A percentile compares a stretch with the other conserved stretches of the same genome.
These are phyloP conservation scores for Mariannaea sp. DNA, from an alignment of 2,329 filamentous ascomycete species.

Conservation along the genomic window DNA sequence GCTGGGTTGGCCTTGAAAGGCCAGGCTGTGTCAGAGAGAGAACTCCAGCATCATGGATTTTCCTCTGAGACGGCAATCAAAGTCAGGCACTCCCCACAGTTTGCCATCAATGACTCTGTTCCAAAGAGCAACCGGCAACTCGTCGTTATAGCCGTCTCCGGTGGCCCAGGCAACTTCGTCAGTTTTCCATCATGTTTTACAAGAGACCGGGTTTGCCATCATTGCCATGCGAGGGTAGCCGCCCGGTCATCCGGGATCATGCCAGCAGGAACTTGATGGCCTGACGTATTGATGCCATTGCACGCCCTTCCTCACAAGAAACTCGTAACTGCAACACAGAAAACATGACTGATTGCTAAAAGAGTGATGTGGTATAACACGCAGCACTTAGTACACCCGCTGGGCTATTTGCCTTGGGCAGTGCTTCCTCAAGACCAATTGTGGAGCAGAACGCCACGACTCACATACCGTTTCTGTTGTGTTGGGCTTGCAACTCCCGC, in stretches of 20 bases:
- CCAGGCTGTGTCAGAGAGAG: not conserved
- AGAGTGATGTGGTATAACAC: not conserved
- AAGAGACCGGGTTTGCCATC: conserved; percentile 8
- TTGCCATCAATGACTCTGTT: not conserved
- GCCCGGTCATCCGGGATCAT: conserved; percentile 20
- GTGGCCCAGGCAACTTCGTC: conserved; percentile 2
- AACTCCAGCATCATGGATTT: not conserved
- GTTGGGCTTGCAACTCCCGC: no score
- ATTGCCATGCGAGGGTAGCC: conserved; percentile 10
- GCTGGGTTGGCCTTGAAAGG: not conserved
- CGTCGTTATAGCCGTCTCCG: not conserved
- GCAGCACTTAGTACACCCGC: no score
- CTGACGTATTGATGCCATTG: conserved; percentile 14
- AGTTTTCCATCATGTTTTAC: not conserved
- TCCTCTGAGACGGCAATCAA: not conserved
- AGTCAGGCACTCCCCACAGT: not conserved
- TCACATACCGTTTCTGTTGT: no score
- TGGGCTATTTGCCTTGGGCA: no score
- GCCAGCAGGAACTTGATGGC: conserved; percentile 15
- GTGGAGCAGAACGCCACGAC: no score
- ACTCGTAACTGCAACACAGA: conserved; percentile 2
- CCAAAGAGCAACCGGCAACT: no score
- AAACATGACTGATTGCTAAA: not conserved
- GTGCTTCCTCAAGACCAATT: no score
- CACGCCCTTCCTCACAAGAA: conserved; percentile 9